A percentile compares a stretch with the other conserved stretches of the same genome.
Evolutionary conservation across 345 rosid species (phyloP).

Genomic region (Fremontodendron californicum): DNA sequence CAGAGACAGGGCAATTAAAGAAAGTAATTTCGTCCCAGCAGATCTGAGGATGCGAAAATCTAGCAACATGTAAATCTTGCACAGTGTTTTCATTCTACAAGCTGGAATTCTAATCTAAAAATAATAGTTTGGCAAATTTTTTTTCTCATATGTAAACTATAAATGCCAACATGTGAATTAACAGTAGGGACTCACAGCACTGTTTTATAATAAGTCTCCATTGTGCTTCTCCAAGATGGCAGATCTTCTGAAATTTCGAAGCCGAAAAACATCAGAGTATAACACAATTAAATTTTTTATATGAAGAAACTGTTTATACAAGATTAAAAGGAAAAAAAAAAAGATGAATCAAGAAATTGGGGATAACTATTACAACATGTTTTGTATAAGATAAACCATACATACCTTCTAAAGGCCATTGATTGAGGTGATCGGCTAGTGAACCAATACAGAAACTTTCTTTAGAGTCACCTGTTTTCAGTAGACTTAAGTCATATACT

Average conservation of each 20-base stretch:
- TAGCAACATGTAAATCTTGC: neutral
- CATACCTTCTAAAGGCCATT: conserved; percentile 72
- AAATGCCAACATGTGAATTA: neutral
- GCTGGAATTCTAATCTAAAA: neutral
- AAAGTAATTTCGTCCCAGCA: conserved; percentile 48
- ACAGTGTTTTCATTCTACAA: neutral
- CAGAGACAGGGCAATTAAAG: conserved; percentile 73
- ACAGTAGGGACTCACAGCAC: conserved; percentile 39
- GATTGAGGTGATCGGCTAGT: conserved; percentile 37
- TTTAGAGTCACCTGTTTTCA: conserved; percentile 62
- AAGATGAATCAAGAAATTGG: neutral
- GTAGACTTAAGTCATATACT: neutral
- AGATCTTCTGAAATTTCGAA: conserved; percentile 47
- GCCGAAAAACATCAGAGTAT: neutral
- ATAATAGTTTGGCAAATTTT: too few relatives aligned
- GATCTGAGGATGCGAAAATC: conserved; percentile 40
- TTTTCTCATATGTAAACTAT: too few relatives aligned
- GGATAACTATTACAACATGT: neutral
- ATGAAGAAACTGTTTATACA: neutral
- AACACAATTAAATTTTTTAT: neutral
- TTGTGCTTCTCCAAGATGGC: conserved; percentile 58
- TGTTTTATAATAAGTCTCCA: conserved; percentile 51
- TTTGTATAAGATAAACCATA: neutral
- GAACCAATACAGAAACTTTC: conserved; percentile 74
- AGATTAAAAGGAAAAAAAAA: neutral